Evolutionary conservation across 148 eudicot genomes (phyloP).

Genomic region (Chenopodium suecicum): DNA sequence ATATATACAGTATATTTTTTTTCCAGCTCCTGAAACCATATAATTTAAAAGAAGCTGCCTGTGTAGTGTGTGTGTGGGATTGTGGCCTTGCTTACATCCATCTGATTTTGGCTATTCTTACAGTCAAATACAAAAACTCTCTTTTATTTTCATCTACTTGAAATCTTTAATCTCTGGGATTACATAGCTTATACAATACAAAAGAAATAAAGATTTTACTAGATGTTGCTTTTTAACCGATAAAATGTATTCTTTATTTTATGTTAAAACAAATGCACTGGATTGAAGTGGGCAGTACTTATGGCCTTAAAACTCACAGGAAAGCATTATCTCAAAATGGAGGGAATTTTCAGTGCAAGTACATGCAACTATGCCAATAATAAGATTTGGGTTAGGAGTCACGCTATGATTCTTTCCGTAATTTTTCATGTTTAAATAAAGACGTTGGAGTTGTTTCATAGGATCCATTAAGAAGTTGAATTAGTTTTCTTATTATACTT

Average conservation of each 20-base stretch:
- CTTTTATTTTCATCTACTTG: no score
- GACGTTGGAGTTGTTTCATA: neutral
- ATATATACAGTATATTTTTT: neutral
- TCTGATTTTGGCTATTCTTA: no score
- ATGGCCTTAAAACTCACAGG: neutral
- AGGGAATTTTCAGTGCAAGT: neutral
- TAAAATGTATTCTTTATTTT: neutral
- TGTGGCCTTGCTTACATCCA: no score
- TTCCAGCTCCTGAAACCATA: neutral
- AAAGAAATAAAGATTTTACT: no score
- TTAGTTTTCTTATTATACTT: neutral
- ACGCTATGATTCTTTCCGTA: neutral
- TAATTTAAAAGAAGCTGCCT: neutral
- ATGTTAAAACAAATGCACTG: neutral
- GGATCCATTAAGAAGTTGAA: slow-evolving; percentile 4
- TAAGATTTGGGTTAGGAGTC: neutral
- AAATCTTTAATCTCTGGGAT: no score
- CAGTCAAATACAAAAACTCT: no score
- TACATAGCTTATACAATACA: no score
- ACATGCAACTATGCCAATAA: neutral
- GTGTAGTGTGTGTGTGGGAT: neutral
- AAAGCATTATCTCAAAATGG: neutral
- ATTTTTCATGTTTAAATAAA: neutral
- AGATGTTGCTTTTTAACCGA: no score
- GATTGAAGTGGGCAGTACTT: neutral